Percentiles rank a stretch among this genome's conserved stretches.
Evolutionary conservation across 1,139 yeast genomes (phyloP).

Genomic region (Yamadazyma blattariae): DNA sequence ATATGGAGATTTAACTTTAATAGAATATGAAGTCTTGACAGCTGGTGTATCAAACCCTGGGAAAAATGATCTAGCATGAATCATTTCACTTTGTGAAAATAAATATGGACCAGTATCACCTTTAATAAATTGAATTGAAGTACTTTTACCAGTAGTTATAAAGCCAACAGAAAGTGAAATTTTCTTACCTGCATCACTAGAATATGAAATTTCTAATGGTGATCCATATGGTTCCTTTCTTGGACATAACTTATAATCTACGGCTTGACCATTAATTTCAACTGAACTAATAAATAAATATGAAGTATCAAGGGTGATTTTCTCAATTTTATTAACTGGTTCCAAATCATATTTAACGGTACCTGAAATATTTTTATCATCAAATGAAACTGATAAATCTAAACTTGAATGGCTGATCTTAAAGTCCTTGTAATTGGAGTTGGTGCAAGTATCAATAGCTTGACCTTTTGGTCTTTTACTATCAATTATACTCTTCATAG

Average conservation of each 20-base stretch:
- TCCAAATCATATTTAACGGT: conserved; percentile 22
- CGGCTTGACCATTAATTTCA: conserved; percentile 20
- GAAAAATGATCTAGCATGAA: conserved; percentile 41
- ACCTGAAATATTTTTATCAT: conserved; percentile 26
- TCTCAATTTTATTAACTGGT: conserved; percentile 4
- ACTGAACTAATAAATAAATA: conserved; percentile 22
- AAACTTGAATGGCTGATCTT: conserved; percentile 35
- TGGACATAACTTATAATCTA: conserved; percentile 16
- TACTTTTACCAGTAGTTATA: conserved; percentile 33
- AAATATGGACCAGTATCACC: conserved; percentile 39
- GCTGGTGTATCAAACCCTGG: conserved; percentile 47
- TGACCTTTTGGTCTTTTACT: conserved; percentile 9
- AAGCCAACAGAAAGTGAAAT: conserved; percentile 17
- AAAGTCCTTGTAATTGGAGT: conserved; percentile 65
- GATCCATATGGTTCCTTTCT: conserved; percentile 31
- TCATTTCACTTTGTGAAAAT: conserved; percentile 44
- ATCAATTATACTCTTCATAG: background rate
- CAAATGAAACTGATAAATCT: conserved; percentile 28
- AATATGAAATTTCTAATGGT: conserved; percentile 23
- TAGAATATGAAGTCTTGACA: conserved; percentile 31
- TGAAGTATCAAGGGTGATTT: conserved; percentile 31
- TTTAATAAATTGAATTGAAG: conserved; percentile 39
- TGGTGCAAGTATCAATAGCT: conserved; percentile 62
- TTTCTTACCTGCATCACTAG: background rate
- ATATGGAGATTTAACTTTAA: conserved; percentile 29